Percentiles rank a stretch among this genome's conserved stretches.
These are phyloP conservation scores for Aspergillus floridensis DNA, from an alignment of 2,329 filamentous ascomycete genomes.

Conservation along the genomic window DNA sequence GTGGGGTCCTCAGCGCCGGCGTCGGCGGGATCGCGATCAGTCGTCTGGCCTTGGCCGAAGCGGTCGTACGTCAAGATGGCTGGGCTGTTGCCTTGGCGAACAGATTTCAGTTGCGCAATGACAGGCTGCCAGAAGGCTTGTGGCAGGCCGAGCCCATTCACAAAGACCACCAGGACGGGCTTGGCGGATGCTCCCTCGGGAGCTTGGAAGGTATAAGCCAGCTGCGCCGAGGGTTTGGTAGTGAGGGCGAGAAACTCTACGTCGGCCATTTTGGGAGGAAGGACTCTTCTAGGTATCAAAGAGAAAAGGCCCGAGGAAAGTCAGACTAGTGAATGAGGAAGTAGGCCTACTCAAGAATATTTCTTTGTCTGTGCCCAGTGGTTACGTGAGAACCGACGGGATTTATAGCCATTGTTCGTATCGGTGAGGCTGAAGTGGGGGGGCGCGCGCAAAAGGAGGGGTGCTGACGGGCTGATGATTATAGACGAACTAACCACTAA, in stretches of 20 bases:
- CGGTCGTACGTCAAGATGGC: constrained; percentile 57
- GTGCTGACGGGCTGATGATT: not conserved
- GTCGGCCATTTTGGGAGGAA: constrained; percentile 12
- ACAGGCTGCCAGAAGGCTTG: constrained; percentile 39
- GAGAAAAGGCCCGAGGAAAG: not conserved
- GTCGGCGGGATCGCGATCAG: constrained; percentile 47
- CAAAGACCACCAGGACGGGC: constrained; percentile 39
- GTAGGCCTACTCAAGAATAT: not conserved
- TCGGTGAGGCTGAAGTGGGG: not conserved
- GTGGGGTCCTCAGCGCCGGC: constrained; percentile 28
- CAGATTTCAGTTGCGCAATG: constrained; percentile 26
- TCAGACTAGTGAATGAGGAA: not conserved
- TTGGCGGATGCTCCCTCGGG: constrained; percentile 4
- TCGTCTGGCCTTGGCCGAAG: constrained; percentile 55
- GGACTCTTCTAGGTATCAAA: no score
- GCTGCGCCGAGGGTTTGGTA: constrained; percentile 20
- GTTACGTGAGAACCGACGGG: not conserved
- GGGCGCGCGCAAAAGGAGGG: not conserved
- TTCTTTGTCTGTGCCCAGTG: not conserved
- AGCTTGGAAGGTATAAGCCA: constrained; percentile 19
- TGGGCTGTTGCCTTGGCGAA: constrained; percentile 28
- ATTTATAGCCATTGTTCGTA: not conserved
- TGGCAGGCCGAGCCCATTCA: constrained; percentile 46
- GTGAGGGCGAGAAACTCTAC: constrained; percentile 15
- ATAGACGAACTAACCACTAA: no score